phyloP scores from a whole-genome alignment of 1,139 yeast genomes.

The Kurtzmaniella quercitrusa region DNA sequence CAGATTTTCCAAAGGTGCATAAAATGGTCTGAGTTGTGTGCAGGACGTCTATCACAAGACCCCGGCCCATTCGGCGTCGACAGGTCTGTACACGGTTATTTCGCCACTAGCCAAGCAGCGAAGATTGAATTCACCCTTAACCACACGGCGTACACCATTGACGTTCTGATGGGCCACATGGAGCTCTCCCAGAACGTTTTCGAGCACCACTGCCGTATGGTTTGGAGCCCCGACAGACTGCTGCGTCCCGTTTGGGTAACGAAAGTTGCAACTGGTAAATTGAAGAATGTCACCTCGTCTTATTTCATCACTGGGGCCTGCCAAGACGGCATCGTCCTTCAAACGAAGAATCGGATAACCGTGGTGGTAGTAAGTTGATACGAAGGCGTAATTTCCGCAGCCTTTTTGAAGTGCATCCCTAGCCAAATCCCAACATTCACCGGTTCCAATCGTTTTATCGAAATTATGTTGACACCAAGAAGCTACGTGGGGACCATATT shows the following conservation, averaged over 20 bases:
- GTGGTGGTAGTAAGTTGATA: constrained; percentile 50
- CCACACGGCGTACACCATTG: constrained; percentile 47
- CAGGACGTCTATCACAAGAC: neutral
- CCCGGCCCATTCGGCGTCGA: constrained; percentile 52
- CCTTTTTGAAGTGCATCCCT: constrained; percentile 57
- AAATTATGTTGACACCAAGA: constrained; percentile 56
- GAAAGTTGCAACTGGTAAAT: constrained; percentile 41
- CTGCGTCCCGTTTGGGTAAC: constrained; percentile 23
- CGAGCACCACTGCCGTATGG: constrained; percentile 62
- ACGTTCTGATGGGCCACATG: constrained; percentile 61
- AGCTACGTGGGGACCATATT: constrained; percentile 55
- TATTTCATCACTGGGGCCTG: constrained; percentile 30
- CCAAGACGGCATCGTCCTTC: constrained; percentile 19
- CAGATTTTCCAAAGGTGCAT: neutral
- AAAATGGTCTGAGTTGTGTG: neutral
- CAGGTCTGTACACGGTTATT: constrained; percentile 52
- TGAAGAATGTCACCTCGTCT: constrained; percentile 43
- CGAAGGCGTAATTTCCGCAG: constrained; percentile 61
- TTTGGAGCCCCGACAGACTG: constrained; percentile 56
- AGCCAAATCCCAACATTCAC: constrained; percentile 81
- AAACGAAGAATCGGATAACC: constrained; percentile 53
- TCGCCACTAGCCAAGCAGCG: constrained; percentile 45
- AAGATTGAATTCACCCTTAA: constrained; percentile 41
- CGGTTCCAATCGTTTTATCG: constrained; percentile 59
- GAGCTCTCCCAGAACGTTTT: constrained; percentile 27